A percentile compares a stretch with the other conserved stretches of the same genome.
These are phyloP conservation scores for Plantago coronopus DNA, from an alignment of 305 asterid species.

Conservation along the genomic window DNA sequence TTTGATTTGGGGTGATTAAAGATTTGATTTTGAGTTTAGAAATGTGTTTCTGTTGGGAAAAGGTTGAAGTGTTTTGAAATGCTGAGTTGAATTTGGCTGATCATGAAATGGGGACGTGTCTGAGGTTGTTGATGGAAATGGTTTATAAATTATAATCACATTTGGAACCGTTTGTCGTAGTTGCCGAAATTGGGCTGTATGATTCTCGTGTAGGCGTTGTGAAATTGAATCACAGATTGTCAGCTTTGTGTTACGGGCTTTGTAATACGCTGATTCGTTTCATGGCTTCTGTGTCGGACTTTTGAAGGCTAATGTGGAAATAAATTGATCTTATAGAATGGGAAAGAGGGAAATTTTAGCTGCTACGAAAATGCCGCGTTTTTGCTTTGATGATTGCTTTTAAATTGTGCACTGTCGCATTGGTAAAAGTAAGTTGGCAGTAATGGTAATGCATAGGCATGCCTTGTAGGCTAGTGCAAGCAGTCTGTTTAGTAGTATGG, in stretches of 20 bases:
- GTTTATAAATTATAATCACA: no score
- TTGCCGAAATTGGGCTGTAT: no score
- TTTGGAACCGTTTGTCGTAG: no score
- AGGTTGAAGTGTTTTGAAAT: no score
- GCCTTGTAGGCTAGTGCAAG: no score
- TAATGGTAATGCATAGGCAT: background rate
- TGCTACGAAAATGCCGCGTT: background rate
- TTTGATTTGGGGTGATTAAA: no score
- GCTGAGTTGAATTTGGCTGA: no score
- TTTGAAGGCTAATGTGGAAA: background rate
- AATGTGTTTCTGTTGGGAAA: no score
- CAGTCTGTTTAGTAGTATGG: background rate
- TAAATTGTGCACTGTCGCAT: background rate
- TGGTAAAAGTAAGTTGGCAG: background rate
- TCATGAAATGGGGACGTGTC: background rate
- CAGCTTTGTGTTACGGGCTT: background rate
- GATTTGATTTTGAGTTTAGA: background rate
- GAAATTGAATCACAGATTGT: background rate
- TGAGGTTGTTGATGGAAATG: background rate
- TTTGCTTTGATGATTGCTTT: background rate
- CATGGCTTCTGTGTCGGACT: background rate
- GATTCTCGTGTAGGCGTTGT: background rate
- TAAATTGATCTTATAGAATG: constrained; percentile 8
- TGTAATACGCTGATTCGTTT: background rate
- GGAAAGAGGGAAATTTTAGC: background rate